Evolutionary conservation across 495 filamentous ascomycete genomes (phyloP), one percentile per base, ranked within the genome.

Genomic region (Penicillium cosmopolitanum): DNA sequence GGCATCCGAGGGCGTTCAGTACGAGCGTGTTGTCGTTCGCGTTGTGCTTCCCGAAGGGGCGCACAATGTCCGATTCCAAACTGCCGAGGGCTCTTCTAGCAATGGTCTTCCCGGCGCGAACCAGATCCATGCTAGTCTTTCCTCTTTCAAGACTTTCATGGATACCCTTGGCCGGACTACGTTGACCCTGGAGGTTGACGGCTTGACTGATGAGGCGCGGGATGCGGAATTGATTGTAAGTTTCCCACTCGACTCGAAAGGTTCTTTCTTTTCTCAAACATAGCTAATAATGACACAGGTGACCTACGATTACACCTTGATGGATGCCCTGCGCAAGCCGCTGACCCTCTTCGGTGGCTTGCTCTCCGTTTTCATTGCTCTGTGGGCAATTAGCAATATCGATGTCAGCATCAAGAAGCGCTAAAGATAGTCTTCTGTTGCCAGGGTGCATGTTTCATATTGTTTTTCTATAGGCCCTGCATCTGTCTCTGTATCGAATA

Each of bases 21-120:
- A 96, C 65, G 90, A 90, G 69, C 82, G 89, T 60, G 84, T 96
- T 18, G 80, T 90, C 54, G 75, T 98, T 42, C 86, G 90, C 18
- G 82, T 98, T 38, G 82, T 98, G 55, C 77, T 98, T 18, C 95
- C 95, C 34, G 95, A 98, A 73, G 95, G 95, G 21, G 90, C 95
- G 13, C 87, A 84, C 85, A 95, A 88, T 75, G 90, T 85, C 33
- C 73, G 66, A n/a, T 78, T 71, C 57, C 70, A 80, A 61, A 64
- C 61, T 5, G 53, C 79, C 16, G 76, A 79, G 44, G 68, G 71
- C 9, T 36, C 66, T 23, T 54, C 67, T 53, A 75, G 69, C 67
- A 80, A 79, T 44, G 77, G 77, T 35, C 66, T 72, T 43, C 75
- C 77, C 28, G 63, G 64, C 43, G 44, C 57, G 15, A 70, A 62